Evolutionary conservation across 257 asterid species (phyloP), one percentile per base, ranked within the genome.

Genomic region (Sherardia arvensis): DNA sequence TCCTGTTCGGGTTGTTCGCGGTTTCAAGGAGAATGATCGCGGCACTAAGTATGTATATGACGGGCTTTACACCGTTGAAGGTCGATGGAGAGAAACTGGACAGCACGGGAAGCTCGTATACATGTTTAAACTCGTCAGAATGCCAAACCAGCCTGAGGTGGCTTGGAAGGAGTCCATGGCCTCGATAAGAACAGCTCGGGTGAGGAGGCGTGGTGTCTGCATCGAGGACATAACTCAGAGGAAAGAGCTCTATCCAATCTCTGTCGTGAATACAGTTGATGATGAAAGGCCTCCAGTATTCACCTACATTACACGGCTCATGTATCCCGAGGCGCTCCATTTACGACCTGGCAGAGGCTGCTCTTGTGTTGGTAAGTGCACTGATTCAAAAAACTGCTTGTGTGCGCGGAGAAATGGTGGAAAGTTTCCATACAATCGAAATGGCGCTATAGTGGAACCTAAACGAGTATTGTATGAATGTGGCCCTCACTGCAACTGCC

Each of bases 1-100:
- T 67, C 94, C 91, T 1, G 89, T 93, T 54, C 93, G 99, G 38
- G 99, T 93, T 61, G 77, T 85, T 32, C 88, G 95, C 54, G 94
- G 96, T 23, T 83, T 81, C 72, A 87, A 74, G 73, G 91, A 83
- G 64, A 85, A 73, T 56, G 36, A 40, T 38, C 49, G 34, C 9
- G 93, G 85, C 57, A 67, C 80, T 0, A 81, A 83, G 10, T 92
- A 92, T 64, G 87, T 84, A 21, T 89, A 92, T 57, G 95, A 85
- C 64, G 97, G 97, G 64, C 66, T 92, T 18, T 92, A 92, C 74
- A 89, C 76, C 0, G 99, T 92, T 61, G 76, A 70, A 36, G 69
- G 60, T 4, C 83, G 55, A 63, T 74, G 82, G 85, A 55, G 68
- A 4, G 94, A 87, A 72, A 54, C 34, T 1, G 94, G 89, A 59